These are phyloP conservation scores for Alternaria sp. DNA, from an alignment of 2,329 filamentous ascomycete genomes.

Conservation along the genomic window DNA sequence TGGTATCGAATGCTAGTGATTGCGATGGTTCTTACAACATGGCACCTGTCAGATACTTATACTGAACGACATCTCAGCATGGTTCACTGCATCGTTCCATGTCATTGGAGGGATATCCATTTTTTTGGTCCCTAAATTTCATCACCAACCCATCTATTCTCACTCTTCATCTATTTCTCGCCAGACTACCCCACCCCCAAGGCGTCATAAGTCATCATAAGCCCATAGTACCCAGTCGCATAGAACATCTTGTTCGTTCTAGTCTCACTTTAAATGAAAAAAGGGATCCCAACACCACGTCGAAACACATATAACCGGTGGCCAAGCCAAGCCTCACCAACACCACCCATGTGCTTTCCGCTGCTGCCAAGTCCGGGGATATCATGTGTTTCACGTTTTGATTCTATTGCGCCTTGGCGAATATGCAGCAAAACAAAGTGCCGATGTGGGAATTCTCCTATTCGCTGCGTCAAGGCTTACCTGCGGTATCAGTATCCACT, in stretches of 20 bases:
- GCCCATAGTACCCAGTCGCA: constrained; percentile 1
- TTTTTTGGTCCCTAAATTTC: constrained; percentile 4
- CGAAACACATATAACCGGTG: constrained; percentile 18
- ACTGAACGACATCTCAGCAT: not conserved
- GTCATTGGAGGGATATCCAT: constrained; percentile 7
- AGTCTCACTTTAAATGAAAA: constrained; percentile 17
- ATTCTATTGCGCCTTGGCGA: constrained; percentile 7
- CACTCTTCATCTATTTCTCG: constrained; percentile 16
- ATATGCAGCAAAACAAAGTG: constrained; percentile 3
- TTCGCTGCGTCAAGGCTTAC: not conserved
- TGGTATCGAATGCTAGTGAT: constrained; percentile 16
- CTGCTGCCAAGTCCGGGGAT: constrained; percentile 20
- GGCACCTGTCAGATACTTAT: constrained; percentile 9
- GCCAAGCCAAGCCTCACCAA: constrained; percentile 19
- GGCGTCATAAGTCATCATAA: constrained; percentile 7
- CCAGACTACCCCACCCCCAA: constrained; percentile 3
- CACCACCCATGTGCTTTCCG: constrained; percentile 6
- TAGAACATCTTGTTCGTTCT: constrained; percentile 9
- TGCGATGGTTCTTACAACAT: constrained; percentile 10
- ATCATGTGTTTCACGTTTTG: constrained; percentile 23
- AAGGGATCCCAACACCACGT: constrained; percentile 17
- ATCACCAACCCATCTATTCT: not conserved
- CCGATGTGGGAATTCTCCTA: not conserved
- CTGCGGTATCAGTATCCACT: not conserved
- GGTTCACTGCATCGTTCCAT: not conserved